Evolutionary conservation across 148 eudicot species (phyloP).

Genomic region (Rhododendron vialii): DNA sequence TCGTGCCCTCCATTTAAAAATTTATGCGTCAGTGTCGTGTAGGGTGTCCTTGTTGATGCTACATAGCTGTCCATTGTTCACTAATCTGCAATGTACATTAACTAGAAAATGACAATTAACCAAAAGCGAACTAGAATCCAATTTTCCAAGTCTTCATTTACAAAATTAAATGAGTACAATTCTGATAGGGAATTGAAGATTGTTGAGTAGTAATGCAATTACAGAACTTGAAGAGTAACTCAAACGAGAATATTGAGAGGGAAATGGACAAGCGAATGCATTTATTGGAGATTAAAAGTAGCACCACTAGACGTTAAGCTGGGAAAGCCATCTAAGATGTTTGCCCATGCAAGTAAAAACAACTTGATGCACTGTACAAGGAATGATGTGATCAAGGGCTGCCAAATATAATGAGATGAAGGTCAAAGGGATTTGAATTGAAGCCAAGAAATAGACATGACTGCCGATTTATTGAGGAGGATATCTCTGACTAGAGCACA

Average conservation of each 20-base stretch:
- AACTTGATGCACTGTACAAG: background rate
- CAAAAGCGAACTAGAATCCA: background rate
- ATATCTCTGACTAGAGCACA: background rate
- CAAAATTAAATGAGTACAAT: background rate
- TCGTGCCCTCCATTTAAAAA: too few species aligned
- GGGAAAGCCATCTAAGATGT: background rate
- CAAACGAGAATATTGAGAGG: background rate
- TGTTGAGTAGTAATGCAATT: background rate
- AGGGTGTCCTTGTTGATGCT: too few species aligned
- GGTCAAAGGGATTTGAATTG: background rate
- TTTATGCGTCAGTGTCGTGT: too few species aligned
- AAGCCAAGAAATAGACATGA: background rate
- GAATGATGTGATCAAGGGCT: background rate
- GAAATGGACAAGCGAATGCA: background rate
- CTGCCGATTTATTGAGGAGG: background rate
- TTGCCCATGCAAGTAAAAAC: background rate
- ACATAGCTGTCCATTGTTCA: background rate
- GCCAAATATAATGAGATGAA: background rate
- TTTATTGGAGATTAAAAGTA: background rate
- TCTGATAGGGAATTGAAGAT: background rate
- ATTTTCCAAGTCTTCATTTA: too few species aligned
- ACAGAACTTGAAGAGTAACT: background rate
- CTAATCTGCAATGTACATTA: background rate
- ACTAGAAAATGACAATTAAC: background rate
- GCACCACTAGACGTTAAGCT: background rate